Evolutionary conservation across 2,329 filamentous ascomycete species (phyloP), one percentile per base, ranked within the genome.

Genomic region (Rhynchosporium secalis): DNA sequence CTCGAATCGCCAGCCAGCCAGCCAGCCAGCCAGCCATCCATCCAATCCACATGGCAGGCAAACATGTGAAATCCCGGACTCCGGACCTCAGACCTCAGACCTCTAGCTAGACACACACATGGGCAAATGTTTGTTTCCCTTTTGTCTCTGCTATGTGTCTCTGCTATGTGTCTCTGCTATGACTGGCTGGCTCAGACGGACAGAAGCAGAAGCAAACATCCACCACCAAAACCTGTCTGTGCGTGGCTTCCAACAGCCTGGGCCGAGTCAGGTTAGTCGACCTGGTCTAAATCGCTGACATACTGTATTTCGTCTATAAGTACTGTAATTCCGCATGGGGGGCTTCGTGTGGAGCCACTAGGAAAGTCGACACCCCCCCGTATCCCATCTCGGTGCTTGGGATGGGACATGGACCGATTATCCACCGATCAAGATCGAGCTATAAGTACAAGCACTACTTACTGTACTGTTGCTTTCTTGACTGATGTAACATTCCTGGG

Each of bases 351-450:
- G n/a, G n/a, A 9, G 43, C 43, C 43, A 8, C 43, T 28, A 46
- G 8, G 15, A 4, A 7, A 15, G 15, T 15, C 13, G 43, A 45
- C 3, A 45, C 40, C 46, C 49, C 29, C 13, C 31, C 45, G 36
- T 20, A 45, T 20, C 46, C 45, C 40, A 54, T 58, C 61, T 62
- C 61, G 60, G 36, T 62, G 65, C 65, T 28, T 10, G 62, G 64
- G 4, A 58, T 62, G 59, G 62, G 63, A 68, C 63, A 65, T 55
- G 68, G 67, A 46, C 46, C 56, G 67, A 66, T 61, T 58, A 66
- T 66, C 15, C 41, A 43, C 67, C 67, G 65, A 67, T 47, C 31
- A 40, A 43, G 52, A 46, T 56, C 33, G 20, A 31, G 48, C 31
- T 52, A 52, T 31, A 52, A 52, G 48, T 52, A 52, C 31, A 6